These are phyloP conservation scores for Citrus sinensis DNA, from an alignment of 345 rosid species.

Conservation along the genomic window DNA sequence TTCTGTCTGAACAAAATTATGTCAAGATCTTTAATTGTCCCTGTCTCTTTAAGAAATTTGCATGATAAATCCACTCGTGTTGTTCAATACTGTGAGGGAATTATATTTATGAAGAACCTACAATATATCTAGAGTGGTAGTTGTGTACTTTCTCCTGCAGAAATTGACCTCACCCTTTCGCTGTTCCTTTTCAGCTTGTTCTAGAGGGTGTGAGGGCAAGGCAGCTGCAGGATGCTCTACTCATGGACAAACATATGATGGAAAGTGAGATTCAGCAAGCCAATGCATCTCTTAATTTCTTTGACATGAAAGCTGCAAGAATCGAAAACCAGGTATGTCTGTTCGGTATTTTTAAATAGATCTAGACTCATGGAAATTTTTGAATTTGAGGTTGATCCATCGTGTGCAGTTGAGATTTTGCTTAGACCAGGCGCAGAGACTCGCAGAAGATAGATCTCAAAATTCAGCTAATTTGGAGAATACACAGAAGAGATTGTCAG, in stretches of 20 bases:
- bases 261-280: constrained; percentile 75
- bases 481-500: constrained; percentile 60
- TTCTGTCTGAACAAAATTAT: not conserved
- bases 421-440: constrained; percentile 67
- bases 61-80: not conserved
- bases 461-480: constrained; percentile 45
- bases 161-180: constrained; percentile 19
- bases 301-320: constrained; percentile 58
- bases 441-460: constrained; percentile 62
- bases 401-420: constrained; percentile 66
- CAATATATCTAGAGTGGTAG: constrained; percentile 3
- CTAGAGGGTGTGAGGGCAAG: constrained; percentile 77
- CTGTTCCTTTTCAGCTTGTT: constrained; percentile 60
- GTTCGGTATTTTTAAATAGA: not conserved
- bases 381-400: constrained; percentile 8
- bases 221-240: constrained; percentile 63
- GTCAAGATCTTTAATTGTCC: not conserved
- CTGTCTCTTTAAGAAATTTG: not conserved
- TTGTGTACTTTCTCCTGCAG: not conserved
- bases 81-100: not conserved
- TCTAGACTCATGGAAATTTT: not conserved
- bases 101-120: not conserved
- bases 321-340: constrained; percentile 83
- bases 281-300: constrained; percentile 59
- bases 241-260: constrained; percentile 54